Evolutionary conservation across 2,329 filamentous ascomycete genomes (phyloP), one percentile per base, ranked within the genome.

Genomic region (Fusarium napiforme): DNA sequence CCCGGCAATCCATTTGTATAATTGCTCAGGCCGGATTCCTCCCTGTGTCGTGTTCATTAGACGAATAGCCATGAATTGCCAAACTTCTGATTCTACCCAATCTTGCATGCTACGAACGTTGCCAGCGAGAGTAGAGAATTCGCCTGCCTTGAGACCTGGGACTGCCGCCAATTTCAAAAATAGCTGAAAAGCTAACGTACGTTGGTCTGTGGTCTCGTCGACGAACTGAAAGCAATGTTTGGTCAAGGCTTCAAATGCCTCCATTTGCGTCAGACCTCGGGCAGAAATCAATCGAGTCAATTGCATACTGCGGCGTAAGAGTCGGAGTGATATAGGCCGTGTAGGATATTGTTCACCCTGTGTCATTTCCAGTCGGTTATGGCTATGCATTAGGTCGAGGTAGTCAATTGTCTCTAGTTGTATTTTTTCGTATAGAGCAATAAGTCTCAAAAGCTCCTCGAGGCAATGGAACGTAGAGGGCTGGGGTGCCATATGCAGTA

Each of bases 401-500:
- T 71, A 73, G 32, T 65, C 66, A 12, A 34, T 28, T 14, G 34
- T 32, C 10, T 70, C 40, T 43, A 70, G 23, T 15, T 18, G 18
- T 32, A 69, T 47, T 32, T 23, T 70, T 30, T 49, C 19, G 34
- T 59, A 70, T 37, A 39, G 52, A 10, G 59, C 36, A 23, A 55
- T 39, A 19, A 64, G 37, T 70, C 66, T 64, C 26, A 69, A 34
- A 7, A 70, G 37, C 23, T 69, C 67, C 23, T 69, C 67, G 18
- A 75, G 49, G 23, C 72, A 52, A 19, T 59, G n/a, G 37, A 67
- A 73, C 10, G 72, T 75, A 26, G 39, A 26, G 18, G 55, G 21
- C 23, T 75, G 72, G n/a, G 60, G 36, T 18, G 67, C 49, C 71
- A 75, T 64, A 26, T 60, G 43, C 7, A 73, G 26, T 15, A 60